Conservation (phyloP, 495 filamentous ascomycete genomes). For the Geoglossum glabrum region DNA sequence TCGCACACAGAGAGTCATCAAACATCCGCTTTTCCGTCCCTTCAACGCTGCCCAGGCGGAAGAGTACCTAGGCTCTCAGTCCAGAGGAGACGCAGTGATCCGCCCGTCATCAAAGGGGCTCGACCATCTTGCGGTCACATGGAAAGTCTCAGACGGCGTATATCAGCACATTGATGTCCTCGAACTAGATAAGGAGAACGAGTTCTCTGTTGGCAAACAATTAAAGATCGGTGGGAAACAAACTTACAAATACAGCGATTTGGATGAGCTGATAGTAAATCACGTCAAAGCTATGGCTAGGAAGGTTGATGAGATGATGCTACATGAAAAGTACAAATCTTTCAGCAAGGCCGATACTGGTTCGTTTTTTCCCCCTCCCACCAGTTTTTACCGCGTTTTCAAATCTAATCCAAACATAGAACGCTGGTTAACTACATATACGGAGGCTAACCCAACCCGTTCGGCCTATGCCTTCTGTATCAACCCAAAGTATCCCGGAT, state of each 20-base stretch:
- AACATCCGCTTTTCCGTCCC: conserved; percentile 82
- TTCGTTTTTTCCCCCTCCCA: conserved; percentile 27
- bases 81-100: conserved; percentile 78
- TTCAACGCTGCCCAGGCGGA: conserved; percentile 89
- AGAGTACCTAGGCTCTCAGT: conserved; percentile 72
- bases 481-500: conserved; percentile 77
- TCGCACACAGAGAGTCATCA: conserved; percentile 81
- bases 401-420: conserved; percentile 37
- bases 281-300: conserved; percentile 94
- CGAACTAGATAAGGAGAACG: conserved; percentile 87
- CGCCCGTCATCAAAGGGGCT: conserved; percentile 82
- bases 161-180: conserved; percentile 96
- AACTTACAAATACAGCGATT: conserved; percentile 81
- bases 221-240: conserved; percentile 72
- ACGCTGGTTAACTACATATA: conserved; percentile 86
- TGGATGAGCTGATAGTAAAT: conserved; percentile 91
- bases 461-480: conserved; percentile 89
- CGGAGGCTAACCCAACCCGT: conserved; percentile 84
- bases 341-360: conserved; percentile 64
- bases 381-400: background rate
- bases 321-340: conserved; percentile 75
- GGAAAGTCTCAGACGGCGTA: conserved; percentile 90
- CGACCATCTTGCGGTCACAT: conserved; percentile 89
- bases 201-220: conserved; percentile 72
- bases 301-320: conserved; percentile 91